Percentiles rank a stretch among this genome's conserved stretches.
Evolutionary conservation across 2,329 filamentous ascomycete genomes (phyloP).

Genomic region (Neurospora crassa): DNA sequence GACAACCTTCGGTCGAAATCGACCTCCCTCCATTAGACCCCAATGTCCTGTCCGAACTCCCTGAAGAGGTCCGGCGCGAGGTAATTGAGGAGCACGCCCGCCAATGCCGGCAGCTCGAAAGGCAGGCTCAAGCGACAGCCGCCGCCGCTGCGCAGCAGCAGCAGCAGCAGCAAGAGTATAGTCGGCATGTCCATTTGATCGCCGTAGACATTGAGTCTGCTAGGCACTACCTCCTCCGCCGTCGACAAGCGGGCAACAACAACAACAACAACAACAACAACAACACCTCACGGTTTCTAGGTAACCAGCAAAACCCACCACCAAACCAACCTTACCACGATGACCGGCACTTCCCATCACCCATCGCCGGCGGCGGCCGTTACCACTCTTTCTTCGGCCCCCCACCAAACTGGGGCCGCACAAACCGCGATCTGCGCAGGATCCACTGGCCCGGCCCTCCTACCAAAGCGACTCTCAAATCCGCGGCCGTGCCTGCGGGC

Average conservation of each 20-base stretch:
- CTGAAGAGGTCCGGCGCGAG: slow-evolving; percentile 69
- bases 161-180: not conserved
- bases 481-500: slow-evolving; percentile 25
- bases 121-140: slow-evolving; percentile 29
- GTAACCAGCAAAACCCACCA: not conserved
- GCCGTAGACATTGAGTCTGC: not conserved
- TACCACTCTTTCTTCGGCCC: slow-evolving; percentile 3
- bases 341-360: slow-evolving; percentile 2
- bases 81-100: slow-evolving; percentile 65
- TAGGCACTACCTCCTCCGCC: not conserved
- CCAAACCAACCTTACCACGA: not conserved
- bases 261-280: slow-evolving; percentile 7
- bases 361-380: slow-evolving; percentile 5
- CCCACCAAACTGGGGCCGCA: not conserved
- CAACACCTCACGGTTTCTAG: slow-evolving; percentile 22
- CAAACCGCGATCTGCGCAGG: slow-evolving; percentile 10
- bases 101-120: slow-evolving; percentile 42
- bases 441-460: slow-evolving; percentile 39
- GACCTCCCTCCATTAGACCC: slow-evolving; percentile 42
- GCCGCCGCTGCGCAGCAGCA: not conserved
- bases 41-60: slow-evolving; percentile 72
- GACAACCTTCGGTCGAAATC: not conserved
- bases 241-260: not conserved
- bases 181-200: not conserved
- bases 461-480: slow-evolving; percentile 36